Evolutionary conservation across 78 protist genomes (phyloP), one percentile per base, ranked within the genome.

Genomic region (Dictyostelium brefeldianum): DNA sequence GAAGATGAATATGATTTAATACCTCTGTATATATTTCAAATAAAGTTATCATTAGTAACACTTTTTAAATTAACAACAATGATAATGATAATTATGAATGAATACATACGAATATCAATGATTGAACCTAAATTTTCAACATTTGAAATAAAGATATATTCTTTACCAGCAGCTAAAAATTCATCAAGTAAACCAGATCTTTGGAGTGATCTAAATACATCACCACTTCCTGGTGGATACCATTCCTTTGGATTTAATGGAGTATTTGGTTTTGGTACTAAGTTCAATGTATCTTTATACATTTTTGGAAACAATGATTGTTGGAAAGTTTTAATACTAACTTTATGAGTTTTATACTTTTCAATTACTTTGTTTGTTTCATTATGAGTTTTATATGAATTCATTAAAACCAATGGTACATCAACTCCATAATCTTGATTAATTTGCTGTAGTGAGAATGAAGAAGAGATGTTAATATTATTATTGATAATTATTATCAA

Each of bases 151-250:
- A 98, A 99, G 57, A 98, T 70, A 74, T 83, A 87, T 83, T 97
- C 96, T 78, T 90, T 89, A 53, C 99, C 99, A 71, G 81, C 59
- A n/a, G 65, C 46, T 5, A 84, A 53, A 14, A 96, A 78, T 62
- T 43, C 77, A 25, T 97, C 97, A 0, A 97, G 46, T 12, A 94
- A 31, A 20, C 98, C 98, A 31, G 97, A 75, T 36, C 85, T 50
- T 67, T 69, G 48, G 6, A 97, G 94, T 12, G 97, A 27, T 25
- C 84, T 94, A 89, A 92, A 96, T 12, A 97, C 54, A 71, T 97
- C 99, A 31, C 99, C 99, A 73, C 97, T 97, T 27, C 99, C 99
- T 8, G 99, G 99, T 27, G 99, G 99, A 84, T 96, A 98, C 99
- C 99, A 94, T 75, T 90, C 75, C 62, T 73, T 83, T 64, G 74